Conservation (phyloP, 352 stramenopile species). For the Phytophthora multivora region DNA sequence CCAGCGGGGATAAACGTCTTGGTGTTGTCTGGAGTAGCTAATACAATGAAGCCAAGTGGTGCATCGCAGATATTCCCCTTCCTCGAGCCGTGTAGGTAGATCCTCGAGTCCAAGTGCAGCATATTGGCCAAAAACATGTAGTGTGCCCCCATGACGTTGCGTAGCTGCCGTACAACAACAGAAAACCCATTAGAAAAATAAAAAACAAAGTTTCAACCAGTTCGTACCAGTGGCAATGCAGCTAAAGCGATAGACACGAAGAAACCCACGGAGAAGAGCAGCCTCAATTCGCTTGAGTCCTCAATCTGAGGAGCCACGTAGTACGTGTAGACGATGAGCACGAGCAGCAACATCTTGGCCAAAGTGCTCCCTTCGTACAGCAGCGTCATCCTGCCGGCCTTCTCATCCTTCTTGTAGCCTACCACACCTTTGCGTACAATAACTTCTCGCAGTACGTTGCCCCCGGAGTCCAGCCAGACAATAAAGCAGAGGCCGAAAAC, state of each 20-base stretch:
- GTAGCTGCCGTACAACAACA: slow-evolving; percentile 40
- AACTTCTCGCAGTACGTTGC: slow-evolving; percentile 66
- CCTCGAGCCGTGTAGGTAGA: slow-evolving; percentile 49
- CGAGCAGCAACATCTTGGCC: slow-evolving; percentile 70
- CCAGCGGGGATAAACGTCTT: slow-evolving; percentile 73
- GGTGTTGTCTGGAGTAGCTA: slow-evolving; percentile 58
- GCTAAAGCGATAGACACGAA: slow-evolving; percentile 67
- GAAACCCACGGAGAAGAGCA: slow-evolving; percentile 73
- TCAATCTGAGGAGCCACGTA: slow-evolving; percentile 61
- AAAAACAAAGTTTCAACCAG: not conserved
- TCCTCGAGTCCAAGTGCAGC: slow-evolving; percentile 54
- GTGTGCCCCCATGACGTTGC: slow-evolving; percentile 71
- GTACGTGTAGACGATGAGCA: slow-evolving; percentile 79
- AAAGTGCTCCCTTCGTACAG: slow-evolving; percentile 71
- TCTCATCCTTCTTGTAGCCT: slow-evolving; percentile 71
- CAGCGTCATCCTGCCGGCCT: slow-evolving; percentile 58
- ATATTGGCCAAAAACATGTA: slow-evolving; percentile 85
- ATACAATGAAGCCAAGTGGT: slow-evolving; percentile 69
- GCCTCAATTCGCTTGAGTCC: slow-evolving; percentile 51
- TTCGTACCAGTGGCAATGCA: slow-evolving; percentile 56
- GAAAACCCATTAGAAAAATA: not conserved
- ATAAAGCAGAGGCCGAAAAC: slow-evolving; percentile 74
- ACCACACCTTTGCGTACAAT: slow-evolving; percentile 68
- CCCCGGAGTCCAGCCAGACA: slow-evolving; percentile 73
- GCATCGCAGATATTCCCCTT: slow-evolving; percentile 59